These are phyloP conservation scores for Yamadazyma jaroonii DNA, from an alignment of 1,139 yeast genomes.

Conservation along the genomic window DNA sequence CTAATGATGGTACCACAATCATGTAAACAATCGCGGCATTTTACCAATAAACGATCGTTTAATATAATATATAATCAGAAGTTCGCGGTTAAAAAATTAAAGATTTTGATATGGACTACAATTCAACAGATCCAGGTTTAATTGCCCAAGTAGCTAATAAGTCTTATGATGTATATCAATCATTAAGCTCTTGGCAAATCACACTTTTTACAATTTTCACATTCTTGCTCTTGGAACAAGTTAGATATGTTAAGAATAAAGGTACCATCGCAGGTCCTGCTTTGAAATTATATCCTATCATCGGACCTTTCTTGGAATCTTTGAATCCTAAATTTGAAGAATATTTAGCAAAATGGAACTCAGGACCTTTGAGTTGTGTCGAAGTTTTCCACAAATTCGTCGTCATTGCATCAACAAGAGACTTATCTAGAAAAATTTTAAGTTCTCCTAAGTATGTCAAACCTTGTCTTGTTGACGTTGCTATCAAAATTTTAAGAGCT, in stretches of 20 bases:
- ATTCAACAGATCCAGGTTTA: slow-evolving; percentile 3
- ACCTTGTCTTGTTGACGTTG: slow-evolving; percentile 98
- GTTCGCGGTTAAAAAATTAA: neutral
- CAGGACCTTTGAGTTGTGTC: slow-evolving; percentile 93
- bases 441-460: slow-evolving; percentile 84
- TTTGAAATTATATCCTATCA: slow-evolving; percentile 86
- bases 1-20: neutral
- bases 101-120: slow-evolving; percentile 5
- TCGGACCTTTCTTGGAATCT: slow-evolving; percentile 96
- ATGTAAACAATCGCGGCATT: too few species aligned
- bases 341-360: slow-evolving; percentile 88
- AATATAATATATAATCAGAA: slow-evolving; percentile 2
- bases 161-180: neutral
- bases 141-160: neutral
- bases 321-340: slow-evolving; percentile 95
- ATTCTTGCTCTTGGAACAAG: slow-evolving; percentile 72
- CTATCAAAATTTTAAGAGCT: slow-evolving; percentile 87
- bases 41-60: slow-evolving; percentile 6
- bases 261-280: slow-evolving; percentile 90
- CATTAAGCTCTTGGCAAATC: slow-evolving; percentile 37
- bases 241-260: slow-evolving; percentile 71
- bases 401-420: slow-evolving; percentile 89
- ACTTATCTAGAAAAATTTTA: slow-evolving; percentile 83
- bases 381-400: slow-evolving; percentile 97
- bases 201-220: slow-evolving; percentile 48